Evolutionary conservation across 140 eudicot genomes (phyloP).

Genomic region (Oenanthe javanica): DNA sequence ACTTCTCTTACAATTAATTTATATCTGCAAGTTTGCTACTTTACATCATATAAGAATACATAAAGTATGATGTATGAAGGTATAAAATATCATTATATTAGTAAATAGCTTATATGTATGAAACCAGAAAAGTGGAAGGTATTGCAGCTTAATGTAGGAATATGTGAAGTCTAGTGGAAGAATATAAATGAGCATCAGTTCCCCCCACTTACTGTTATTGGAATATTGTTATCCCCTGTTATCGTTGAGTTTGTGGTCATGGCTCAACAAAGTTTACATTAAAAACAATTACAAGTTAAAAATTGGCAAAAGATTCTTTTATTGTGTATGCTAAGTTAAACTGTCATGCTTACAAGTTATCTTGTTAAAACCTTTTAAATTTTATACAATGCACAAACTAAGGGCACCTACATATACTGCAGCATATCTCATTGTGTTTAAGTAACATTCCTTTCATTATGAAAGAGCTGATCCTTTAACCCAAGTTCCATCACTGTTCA

Average conservation of each 20-base stretch:
- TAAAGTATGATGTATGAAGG: neutral
- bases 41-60: neutral
- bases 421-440: neutral
- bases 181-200: constrained; percentile 2
- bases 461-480: neutral
- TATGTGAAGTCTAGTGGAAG: neutral
- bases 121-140: neutral
- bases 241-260: neutral
- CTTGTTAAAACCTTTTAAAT: neutral
- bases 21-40: neutral
- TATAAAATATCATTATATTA: neutral
- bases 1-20: neutral
- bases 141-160: neutral
- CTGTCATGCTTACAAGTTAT: neutral
- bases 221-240: neutral
- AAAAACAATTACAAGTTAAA: neutral
- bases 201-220: neutral
- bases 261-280: neutral
- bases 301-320: neutral
- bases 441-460: neutral
- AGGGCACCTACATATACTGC: neutral
- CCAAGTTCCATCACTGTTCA: neutral
- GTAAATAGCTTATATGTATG: neutral
- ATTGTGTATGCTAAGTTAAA: neutral
- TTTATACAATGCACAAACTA: neutral